Evolutionary conservation across 768 basidiomycete species (phyloP), one percentile per base, ranked within the genome.

Genomic region (Boletus edulis): DNA sequence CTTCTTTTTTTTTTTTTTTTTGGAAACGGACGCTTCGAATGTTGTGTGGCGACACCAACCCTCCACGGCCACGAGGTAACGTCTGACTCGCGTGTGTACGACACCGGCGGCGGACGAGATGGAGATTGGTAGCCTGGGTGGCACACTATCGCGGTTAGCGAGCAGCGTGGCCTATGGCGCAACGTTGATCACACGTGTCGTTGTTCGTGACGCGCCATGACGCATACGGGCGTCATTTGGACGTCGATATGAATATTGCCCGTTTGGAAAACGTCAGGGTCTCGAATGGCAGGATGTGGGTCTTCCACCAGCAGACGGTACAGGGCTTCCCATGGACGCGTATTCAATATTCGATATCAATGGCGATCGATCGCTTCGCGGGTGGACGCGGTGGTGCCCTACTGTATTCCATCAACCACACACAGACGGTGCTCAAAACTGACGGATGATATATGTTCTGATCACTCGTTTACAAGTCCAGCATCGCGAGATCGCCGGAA

Each of bases 111-210:
- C 29, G 29, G 27, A 50, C 42, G 34, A 48, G 57, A 42, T 10
- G 34, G 34, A 12, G 24, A 34, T 39, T 34, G n/a, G 31, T 54
- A 38, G 20, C 31, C 24, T 39, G 32, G 31, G 14, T 43, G 24
- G 52, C 15, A 11, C n/a, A 32, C 1, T 24, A 29, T 29, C 29
- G 29, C 29, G 8, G 35, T 37, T 13, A 12, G 35, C 35, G 15
- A 12, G 35, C 35, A 37, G 13, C 13, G 15, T 17, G 35, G 15
- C 15, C 35, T 37, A 1, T 14, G 35, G 14, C 13, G 9, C 60
- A 51, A 62, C 60, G 59, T 58, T 60, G 54, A 51, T 20, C 29
- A 60, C 59, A 62, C 59, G 59, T 60, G 59, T n/a, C n/a, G n/a
- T n/a, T n/a, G n/a, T 62, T 48, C 17, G n/a, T 46, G 58, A 61